A percentile compares a stretch with the other conserved stretches of the same genome.
Evolutionary conservation across 1,139 yeast genomes (phyloP).

Genomic region (Hansenula sp.): DNA sequence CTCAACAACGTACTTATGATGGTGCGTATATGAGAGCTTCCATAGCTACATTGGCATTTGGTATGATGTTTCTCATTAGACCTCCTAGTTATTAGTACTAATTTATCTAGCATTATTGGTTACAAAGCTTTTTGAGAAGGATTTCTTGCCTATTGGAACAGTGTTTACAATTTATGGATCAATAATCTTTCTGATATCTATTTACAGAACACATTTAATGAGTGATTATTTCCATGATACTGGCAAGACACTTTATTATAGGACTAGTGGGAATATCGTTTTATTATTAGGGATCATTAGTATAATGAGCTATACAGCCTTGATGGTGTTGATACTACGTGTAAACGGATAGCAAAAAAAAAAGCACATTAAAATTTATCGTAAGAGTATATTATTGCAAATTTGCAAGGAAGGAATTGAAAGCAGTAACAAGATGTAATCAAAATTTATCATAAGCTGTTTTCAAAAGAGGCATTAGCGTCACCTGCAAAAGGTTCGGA

Average conservation of each 20-base stretch:
- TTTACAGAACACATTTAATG: slow-evolving; percentile 12
- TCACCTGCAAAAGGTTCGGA: slow-evolving; percentile 16
- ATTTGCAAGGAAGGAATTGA: background rate
- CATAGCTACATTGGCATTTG: slow-evolving; percentile 18
- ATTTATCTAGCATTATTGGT: slow-evolving; percentile 10
- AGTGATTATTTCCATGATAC: slow-evolving; percentile 9
- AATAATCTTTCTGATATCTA: slow-evolving; percentile 12
- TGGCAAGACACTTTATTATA: slow-evolving; percentile 12
- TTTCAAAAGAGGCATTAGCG: background rate
- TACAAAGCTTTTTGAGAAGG: slow-evolving; percentile 17
- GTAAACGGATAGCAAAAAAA: slow-evolving; percentile 1
- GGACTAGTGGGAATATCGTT: slow-evolving; percentile 21
- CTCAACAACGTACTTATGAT: slow-evolving; percentile 23
- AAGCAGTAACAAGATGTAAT: too few species aligned
- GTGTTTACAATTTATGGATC: slow-evolving; percentile 19
- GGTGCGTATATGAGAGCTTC: slow-evolving; percentile 22
- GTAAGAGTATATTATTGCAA: too few species aligned
- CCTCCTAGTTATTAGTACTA: background rate
- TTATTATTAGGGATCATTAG: slow-evolving; percentile 13
- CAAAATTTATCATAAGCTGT: background rate
- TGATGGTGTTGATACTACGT: slow-evolving; percentile 16
- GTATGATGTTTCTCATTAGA: background rate
- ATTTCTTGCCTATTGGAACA: slow-evolving; percentile 19
- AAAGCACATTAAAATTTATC: background rate
- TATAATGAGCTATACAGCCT: slow-evolving; percentile 9